Evolutionary conservation across 108 stramenopile genomes (phyloP).

Genomic region (Cyclotella cryptica): DNA sequence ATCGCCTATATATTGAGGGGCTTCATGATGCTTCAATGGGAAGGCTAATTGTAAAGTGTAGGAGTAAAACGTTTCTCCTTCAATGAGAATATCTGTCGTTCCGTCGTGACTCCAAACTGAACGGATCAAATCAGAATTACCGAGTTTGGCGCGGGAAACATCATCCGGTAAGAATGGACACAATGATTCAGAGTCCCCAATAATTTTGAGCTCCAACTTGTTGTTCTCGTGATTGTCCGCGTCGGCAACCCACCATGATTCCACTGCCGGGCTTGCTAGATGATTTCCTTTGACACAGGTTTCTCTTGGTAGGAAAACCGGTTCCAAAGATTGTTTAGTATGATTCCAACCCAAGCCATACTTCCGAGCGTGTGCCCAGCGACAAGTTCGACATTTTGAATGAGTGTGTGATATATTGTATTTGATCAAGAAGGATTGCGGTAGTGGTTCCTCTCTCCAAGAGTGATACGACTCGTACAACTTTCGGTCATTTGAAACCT

Average conservation of each 20-base stretch:
- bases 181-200: neutral
- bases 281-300: conserved; percentile 44
- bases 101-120: conserved; percentile 25
- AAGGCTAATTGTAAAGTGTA: conserved; percentile 1
- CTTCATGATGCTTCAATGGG: conserved; percentile 17
- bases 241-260: conserved; percentile 48
- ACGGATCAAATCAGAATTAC: conserved; percentile 12
- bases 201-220: neutral
- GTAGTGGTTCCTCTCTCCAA: conserved; percentile 64
- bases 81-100: conserved; percentile 12
- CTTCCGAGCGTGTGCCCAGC: conserved; percentile 62
- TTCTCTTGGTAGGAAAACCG: conserved; percentile 37
- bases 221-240: neutral
- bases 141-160: conserved; percentile 2
- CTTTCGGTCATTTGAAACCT: conserved; percentile 52
- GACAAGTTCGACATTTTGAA: conserved; percentile 66
- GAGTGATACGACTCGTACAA: conserved; percentile 72
- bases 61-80: conserved; percentile 4
- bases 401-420: conserved; percentile 59
- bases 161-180: conserved; percentile 18
- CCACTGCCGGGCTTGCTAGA: conserved; percentile 49
- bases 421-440: conserved; percentile 47
- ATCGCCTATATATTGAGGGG: neutral
- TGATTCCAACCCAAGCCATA: conserved; percentile 75
- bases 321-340: conserved; percentile 40